Evolutionary conservation across 176 grass and related monocot species (phyloP), one percentile per base, ranked within the genome.

Genomic region (Elymus sibiricus): DNA sequence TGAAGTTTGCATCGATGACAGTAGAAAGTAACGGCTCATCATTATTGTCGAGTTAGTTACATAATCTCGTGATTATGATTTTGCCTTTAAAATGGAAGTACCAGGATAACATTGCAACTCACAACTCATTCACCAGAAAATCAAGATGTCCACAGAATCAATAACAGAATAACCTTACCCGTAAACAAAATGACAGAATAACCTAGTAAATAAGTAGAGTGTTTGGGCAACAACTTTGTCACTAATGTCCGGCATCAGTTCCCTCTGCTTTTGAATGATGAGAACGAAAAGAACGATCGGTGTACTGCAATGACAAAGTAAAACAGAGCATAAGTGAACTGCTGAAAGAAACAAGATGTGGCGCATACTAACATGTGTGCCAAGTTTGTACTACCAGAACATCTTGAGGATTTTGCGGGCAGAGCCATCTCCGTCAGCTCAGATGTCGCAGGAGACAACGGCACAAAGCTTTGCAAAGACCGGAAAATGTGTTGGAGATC

Each of bases 261-360:
- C 66, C 77, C 79, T 89, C 79, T 86, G 62, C 70, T 83, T 24
- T 87, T 80, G 64, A 93, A 91, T 27, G 91, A 87, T 22, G 91
- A 67, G 38, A 93, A 76, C n/a, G 84, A 83, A 59, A 95, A 91
- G 82, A 95, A 91, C 1, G 89, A 93, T 29, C 87, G 87, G 73
- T 87, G 87, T 13, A 72, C 91, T 95, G 91, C 76, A 44, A 74
- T 5, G 26, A 25, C 29, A 77, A 43, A 32, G 39, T 13, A 60
- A 87, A 87, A 82, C 27, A 47, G 29, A 21, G 27, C 68, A 32
- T n/a, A 64, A 80, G 44, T 87, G 74, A 40, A 35, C 2, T 6
- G 27, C n/a, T 31, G 28, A 74, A 76, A 55, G 9, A 22, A 42
- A 39, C 0, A 9, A 31, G 6, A 8, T 44, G 40, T 42, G 6